Evolutionary conservation across 2,329 filamentous ascomycete genomes (phyloP), one percentile per base, ranked within the genome.

Genomic region (Curvularia hawaiiensis): DNA sequence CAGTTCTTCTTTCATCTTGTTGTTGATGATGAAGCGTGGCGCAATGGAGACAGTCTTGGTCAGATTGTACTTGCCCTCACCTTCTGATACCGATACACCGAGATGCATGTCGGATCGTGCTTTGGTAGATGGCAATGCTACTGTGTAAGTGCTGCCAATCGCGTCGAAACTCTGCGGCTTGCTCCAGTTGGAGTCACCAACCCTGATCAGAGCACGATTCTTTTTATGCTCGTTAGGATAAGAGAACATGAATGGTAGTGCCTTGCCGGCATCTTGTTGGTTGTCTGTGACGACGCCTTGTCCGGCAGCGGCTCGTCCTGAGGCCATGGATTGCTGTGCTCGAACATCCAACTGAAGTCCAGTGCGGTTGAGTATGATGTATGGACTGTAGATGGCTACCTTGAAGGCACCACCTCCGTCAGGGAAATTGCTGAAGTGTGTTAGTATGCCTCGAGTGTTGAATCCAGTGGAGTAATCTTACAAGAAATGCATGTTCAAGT

Each of bases 131-230:
- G 90, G 89, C 33, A 99, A 82, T 33, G 95, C 85, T 35, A 97
- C 90, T 67, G 97, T 93, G 16, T 92, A 89, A 0, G 90, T 92
- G 69, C 94, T 98, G 31, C 95, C 95, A 63, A 99, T 95, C 20
- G 95, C 95, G 72, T 99, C 96, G 68, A 99, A 97, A 83, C 92
- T 97, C 74, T 98, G 94, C 0, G 94, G 92, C 73, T 95, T 97
- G 79, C 95, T 98, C 96, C 95, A 99, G 59, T 88, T 86, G 0
- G 95, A 97, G 53, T 96, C 90, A 5, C 90, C 92, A 40, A 97
- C 86, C 78, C 91, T 96, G 58, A 99, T 80, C 44, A 96, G 80
- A 7, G 92, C 92, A 64, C 95, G 88, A 75, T 99, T 99, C 67
- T 92, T 91, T 66, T 91, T 90, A 70, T 99, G 95, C 63, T 97